phyloP scores from a whole-genome alignment of 495 filamentous ascomycete genomes.

The Neurospora sp. region DNA sequence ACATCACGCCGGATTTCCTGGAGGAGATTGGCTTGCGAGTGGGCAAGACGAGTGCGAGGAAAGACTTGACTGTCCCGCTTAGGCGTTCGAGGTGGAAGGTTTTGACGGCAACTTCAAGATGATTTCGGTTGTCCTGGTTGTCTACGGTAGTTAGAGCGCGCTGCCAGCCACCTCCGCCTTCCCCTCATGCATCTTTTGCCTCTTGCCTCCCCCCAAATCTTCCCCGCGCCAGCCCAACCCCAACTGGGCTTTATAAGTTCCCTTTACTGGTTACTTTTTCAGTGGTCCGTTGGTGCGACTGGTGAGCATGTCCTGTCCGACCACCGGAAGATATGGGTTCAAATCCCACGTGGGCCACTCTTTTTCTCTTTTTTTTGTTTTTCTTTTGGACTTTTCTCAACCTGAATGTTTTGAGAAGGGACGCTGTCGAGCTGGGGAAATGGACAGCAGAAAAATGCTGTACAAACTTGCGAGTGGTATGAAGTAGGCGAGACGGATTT shows the following conservation, averaged over 20 bases:
- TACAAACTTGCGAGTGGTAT: neutral
- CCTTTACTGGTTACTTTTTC: neutral
- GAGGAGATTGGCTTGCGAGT: no score
- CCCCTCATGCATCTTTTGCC: no score
- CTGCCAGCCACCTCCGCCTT: neutral
- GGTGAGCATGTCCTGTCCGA: neutral
- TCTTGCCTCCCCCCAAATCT: neutral
- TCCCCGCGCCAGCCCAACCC: neutral
- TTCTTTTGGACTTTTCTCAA: neutral
- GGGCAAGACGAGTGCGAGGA: slow-evolving; percentile 58
- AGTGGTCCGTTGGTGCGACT: neutral
- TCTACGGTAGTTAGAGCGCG: neutral
- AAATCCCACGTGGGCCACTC: neutral
- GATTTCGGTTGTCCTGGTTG: neutral
- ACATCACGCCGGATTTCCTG: no score
- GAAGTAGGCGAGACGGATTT: neutral
- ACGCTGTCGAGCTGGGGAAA: no score
- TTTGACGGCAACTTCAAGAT: neutral
- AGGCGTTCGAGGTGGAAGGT: neutral
- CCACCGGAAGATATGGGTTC: neutral
- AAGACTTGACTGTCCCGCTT: slow-evolving; percentile 45
- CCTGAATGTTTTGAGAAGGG: neutral
- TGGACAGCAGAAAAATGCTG: neutral
- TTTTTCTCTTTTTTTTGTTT: neutral
- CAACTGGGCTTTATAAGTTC: neutral